Evolutionary conservation across 164 flowering plant species (phyloP).

Genomic region (Tinospora cordifolia): DNA sequence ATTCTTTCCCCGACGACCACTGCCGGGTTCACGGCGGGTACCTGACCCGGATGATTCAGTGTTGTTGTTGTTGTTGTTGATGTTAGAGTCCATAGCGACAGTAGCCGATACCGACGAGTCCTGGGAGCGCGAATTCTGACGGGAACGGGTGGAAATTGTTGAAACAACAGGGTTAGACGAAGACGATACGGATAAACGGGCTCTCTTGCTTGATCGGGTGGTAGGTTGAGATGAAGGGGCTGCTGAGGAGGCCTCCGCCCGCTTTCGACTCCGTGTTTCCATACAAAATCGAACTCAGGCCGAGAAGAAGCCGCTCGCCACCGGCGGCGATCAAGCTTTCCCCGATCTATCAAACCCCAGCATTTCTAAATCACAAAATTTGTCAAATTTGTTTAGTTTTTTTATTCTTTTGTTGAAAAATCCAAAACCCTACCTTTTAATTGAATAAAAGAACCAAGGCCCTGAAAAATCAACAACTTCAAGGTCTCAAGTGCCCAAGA

Average conservation of each 20-base stretch:
- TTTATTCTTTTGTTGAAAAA: background rate
- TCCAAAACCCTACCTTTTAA: constrained; percentile 10
- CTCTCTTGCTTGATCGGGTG: constrained; percentile 60
- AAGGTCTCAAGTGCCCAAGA: background rate
- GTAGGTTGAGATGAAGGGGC: constrained; percentile 68
- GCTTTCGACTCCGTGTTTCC: constrained; percentile 99
- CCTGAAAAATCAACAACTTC: background rate
- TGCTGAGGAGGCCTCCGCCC: constrained; percentile 99
- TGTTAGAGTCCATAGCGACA: constrained; percentile 42
- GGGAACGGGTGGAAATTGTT: constrained; percentile 52
- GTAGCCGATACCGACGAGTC: constrained; percentile 17
- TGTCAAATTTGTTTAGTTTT: background rate
- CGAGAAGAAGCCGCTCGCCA: constrained; percentile 26
- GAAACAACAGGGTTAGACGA: constrained; percentile 23
- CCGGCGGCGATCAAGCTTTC: constrained; percentile 49
- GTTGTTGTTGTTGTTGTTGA: background rate
- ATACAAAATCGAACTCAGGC: constrained; percentile 58
- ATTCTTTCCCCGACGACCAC: constrained; percentile 37
- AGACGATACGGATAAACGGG: constrained; percentile 38
- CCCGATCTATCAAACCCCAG: constrained; percentile 26
- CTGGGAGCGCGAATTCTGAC: constrained; percentile 31
- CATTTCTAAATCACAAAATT: constrained; percentile 19
- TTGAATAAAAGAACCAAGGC: background rate
- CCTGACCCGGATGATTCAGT: constrained; percentile 56
- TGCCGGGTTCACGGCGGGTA: constrained; percentile 32